phyloP scores from a whole-genome alignment of 768 basidiomycete genomes.

The Terana coerulea region DNA sequence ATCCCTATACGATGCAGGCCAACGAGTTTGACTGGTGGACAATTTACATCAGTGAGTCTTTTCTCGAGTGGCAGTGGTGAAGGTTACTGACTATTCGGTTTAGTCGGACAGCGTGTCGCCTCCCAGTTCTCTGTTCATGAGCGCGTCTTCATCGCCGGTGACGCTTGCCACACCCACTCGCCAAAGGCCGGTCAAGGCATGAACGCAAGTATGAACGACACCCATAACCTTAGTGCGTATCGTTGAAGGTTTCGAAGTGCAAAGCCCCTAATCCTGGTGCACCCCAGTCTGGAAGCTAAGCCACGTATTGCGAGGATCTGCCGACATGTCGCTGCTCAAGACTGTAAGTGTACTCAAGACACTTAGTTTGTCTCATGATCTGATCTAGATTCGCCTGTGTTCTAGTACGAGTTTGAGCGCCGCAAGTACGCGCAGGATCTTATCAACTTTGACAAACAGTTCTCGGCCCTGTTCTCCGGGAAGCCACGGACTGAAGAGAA shows the following conservation, averaged over 20 bases:
- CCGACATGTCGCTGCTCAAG: slow-evolving; percentile 40
- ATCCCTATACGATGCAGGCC: slow-evolving; percentile 33
- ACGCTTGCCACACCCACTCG: slow-evolving; percentile 47
- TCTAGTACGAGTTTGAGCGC: slow-evolving; percentile 50
- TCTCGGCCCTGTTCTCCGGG: slow-evolving; percentile 48
- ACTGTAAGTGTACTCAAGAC: slow-evolving; percentile 32
- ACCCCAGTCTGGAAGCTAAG: slow-evolving; percentile 47
- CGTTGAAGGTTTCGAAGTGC: background rate
- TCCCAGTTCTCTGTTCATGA: slow-evolving; percentile 41
- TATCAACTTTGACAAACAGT: slow-evolving; percentile 50
- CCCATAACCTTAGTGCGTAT: slow-evolving; percentile 42
- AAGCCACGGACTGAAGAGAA: slow-evolving; percentile 40
- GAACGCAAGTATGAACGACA: slow-evolving; percentile 52
- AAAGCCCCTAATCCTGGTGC: background rate
- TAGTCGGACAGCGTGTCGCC: slow-evolving; percentile 56
- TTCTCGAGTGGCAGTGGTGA: background rate
- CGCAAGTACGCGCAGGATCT: slow-evolving; percentile 51
- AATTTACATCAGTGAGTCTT: slow-evolving; percentile 40
- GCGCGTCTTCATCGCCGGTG: slow-evolving; percentile 54
- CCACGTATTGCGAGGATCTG: slow-evolving; percentile 45
- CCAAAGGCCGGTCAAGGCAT: slow-evolving; percentile 47
- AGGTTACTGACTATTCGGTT: background rate
- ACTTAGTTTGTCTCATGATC: background rate
- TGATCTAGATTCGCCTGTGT: background rate
- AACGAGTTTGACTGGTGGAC: slow-evolving; percentile 47